These are phyloP conservation scores for Pisolithus marmoratus DNA, from an alignment of 768 basidiomycete genomes.

Conservation along the genomic window DNA sequence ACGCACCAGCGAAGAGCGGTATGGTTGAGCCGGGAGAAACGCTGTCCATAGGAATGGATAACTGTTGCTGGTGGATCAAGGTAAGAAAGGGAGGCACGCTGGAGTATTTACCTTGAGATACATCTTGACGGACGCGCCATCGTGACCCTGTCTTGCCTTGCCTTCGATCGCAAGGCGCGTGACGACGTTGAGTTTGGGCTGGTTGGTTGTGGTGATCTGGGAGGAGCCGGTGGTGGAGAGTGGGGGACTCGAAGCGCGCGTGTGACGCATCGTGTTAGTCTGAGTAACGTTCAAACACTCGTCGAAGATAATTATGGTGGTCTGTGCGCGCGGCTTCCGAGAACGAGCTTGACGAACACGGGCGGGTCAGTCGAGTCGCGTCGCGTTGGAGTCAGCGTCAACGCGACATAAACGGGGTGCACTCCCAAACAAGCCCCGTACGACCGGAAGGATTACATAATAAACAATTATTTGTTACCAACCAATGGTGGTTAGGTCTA, in stretches of 20 bases:
- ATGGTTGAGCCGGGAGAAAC: conserved; percentile 63
- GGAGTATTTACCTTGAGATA: conserved; percentile 60
- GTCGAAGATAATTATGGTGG: neutral
- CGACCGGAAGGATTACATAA: too few species aligned
- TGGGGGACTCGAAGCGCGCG: conserved; percentile 27
- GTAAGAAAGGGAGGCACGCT: neutral
- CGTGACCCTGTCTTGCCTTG: conserved; percentile 57
- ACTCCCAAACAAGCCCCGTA: too few species aligned
- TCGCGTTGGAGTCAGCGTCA: conserved; percentile 7
- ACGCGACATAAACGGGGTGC: too few species aligned
- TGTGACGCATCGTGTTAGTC: too few species aligned
- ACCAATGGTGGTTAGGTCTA: too few species aligned
- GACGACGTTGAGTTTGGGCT: conserved; percentile 58
- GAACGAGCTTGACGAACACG: conserved; percentile 11
- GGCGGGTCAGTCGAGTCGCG: conserved; percentile 15
- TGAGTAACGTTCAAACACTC: too few species aligned
- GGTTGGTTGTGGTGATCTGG: conserved; percentile 39
- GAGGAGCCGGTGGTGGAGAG: conserved; percentile 33
- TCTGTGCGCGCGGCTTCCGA: conserved; percentile 3
- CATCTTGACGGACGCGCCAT: conserved; percentile 65
- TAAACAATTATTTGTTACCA: too few species aligned
- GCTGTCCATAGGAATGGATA: conserved; percentile 62
- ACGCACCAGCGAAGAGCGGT: conserved; percentile 65
- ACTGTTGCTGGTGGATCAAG: conserved; percentile 30
- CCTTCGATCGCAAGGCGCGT: conserved; percentile 73